Evolutionary conservation across 768 basidiomycete genomes (phyloP).

Genomic region (Chiua virens): DNA sequence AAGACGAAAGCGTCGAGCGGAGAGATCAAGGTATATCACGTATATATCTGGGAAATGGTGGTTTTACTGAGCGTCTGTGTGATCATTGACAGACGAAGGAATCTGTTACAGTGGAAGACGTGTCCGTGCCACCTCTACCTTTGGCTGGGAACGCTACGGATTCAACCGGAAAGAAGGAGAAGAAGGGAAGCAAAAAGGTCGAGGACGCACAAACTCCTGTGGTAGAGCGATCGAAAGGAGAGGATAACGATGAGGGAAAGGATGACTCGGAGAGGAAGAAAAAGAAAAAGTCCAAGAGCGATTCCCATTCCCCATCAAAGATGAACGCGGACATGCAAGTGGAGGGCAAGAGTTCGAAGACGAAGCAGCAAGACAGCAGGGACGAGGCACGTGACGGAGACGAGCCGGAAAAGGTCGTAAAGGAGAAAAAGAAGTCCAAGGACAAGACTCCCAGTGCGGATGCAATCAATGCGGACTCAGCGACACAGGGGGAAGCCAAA

Average conservation of each 20-base stretch:
- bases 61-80: slow-evolving; percentile 14
- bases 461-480: background rate
- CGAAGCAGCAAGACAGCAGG: slow-evolving; percentile 2
- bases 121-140: background rate
- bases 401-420: slow-evolving; percentile 1
- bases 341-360: slow-evolving; percentile 5
- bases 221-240: background rate
- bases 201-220: background rate
- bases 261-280: slow-evolving; percentile 13
- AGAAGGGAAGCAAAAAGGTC: slow-evolving; percentile 14
- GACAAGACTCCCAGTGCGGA: slow-evolving; percentile 2
- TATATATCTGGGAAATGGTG: background rate
- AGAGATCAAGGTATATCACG: slow-evolving; percentile 13
- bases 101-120: background rate
- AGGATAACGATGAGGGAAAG: background rate
- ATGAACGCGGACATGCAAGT: background rate
- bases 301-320: background rate
- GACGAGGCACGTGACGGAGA: slow-evolving; percentile 1
- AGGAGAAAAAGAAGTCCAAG: slow-evolving; percentile 15
- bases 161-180: slow-evolving; percentile 8
- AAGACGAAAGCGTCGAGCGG: slow-evolving; percentile 6
- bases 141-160: background rate
- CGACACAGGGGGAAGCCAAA: background rate
- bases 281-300: slow-evolving; percentile 18
- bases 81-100: slow-evolving; percentile 4